Evolutionary conservation across 176 grass and related monocot species (phyloP), one percentile per base, ranked within the genome.

Genomic region (Aechmea fasciata): DNA sequence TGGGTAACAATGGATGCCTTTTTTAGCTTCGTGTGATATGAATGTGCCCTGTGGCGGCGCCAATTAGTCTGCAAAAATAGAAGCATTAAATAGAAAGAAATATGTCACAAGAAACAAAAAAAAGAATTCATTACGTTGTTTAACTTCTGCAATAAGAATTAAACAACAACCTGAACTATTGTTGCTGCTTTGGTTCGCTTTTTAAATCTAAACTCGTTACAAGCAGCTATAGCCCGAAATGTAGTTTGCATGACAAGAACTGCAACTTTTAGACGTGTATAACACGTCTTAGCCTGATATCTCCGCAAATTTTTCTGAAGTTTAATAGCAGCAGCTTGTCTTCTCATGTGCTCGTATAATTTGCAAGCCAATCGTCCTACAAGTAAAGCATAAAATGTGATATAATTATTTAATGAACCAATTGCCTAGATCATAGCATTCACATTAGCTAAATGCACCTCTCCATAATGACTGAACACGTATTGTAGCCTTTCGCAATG

Each of bases 281-380:
- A 99, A 54, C 87, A 83, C 81, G 82, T 99, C 77, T 80, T 84
- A 68, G 94, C 84, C 50, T 93, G 87, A 81, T 93, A 73, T 67
- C 71, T 78, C 29, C 86, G 86, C 51, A 85, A 79, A 55, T 79
- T 72, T 85, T 88, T 99, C 87, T 99, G 94, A 87, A 99, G 70
- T 90, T 92, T 93, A 59, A 99, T 64, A 29, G 94, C 78, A 67
- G 89, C 84, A 70, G 87, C 78, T 72, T 93, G 69, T 69, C 84
- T 85, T 83, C 89, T 85, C 84, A 99, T 80, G 62, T 20, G 49
- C 49, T 90, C 89, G 57, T 83, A 99, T 48, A 85, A 50, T 75
- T 93, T 93, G 83, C 84, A 87, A 81, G 89, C 94, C 77, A 99
- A 62, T 90, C 77, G 90, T 83, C 94, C 94, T 99, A 80, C 62